These are phyloP conservation scores for Mycena kentingensis DNA, from an alignment of 768 basidiomycete species.

Conservation along the genomic window DNA sequence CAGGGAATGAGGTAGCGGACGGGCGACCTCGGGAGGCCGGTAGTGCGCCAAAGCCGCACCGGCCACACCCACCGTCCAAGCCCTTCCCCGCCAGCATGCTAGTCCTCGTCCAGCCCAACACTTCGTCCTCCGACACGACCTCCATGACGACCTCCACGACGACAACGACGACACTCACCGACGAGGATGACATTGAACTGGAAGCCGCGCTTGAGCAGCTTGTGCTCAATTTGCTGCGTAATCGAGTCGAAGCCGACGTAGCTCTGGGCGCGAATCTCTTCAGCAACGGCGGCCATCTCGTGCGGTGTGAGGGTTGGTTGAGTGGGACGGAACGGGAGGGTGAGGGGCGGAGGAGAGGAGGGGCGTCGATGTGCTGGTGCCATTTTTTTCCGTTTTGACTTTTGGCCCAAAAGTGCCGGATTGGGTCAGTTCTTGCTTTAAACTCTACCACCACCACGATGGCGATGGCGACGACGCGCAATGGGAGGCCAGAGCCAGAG, in stretches of 20 bases:
- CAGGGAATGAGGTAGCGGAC: too few relatives aligned
- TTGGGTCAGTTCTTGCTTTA: not conserved
- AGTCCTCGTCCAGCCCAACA: too few relatives aligned
- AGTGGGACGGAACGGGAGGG: not conserved
- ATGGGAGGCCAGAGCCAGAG: slow-evolving; percentile 63
- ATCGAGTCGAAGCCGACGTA: slow-evolving; percentile 99
- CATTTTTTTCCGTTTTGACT: not conserved
- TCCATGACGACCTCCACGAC: not conserved
- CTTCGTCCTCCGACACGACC: not conserved
- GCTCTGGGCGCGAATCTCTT: slow-evolving; percentile 87
- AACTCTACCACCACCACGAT: slow-evolving; percentile 7
- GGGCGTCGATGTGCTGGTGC: not conserved
- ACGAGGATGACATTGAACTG: slow-evolving; percentile 99
- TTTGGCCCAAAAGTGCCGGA: not conserved
- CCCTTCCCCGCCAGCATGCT: too few relatives aligned
- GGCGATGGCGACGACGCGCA: slow-evolving; percentile 27
- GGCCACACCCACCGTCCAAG: too few relatives aligned
- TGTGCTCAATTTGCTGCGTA: slow-evolving; percentile 97
- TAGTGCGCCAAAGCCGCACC: too few relatives aligned
- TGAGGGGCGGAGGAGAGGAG: slow-evolving; percentile 8
- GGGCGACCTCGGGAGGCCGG: too few relatives aligned
- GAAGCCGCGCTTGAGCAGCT: slow-evolving; percentile 98
- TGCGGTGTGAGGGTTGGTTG: slow-evolving; percentile 9
- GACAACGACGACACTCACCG: slow-evolving; percentile 55
- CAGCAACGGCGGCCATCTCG: slow-evolving; percentile 44